Evolutionary conservation across 2,329 filamentous ascomycete genomes (phyloP).

Genomic region (Arachnomyces sp.): DNA sequence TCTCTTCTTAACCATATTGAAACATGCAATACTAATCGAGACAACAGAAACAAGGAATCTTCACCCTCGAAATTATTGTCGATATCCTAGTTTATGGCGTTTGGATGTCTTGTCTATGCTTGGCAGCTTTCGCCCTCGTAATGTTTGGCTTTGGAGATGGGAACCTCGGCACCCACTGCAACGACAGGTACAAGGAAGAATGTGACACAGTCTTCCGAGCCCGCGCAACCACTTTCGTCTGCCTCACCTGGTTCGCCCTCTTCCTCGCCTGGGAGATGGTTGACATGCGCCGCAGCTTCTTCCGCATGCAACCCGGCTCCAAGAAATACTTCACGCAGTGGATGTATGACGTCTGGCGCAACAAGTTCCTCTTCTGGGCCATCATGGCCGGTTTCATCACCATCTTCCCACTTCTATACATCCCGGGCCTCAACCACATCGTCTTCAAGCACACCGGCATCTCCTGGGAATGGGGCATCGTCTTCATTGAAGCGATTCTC

Average conservation of each 20-base stretch:
- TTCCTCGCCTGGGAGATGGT: slow-evolving; percentile 75
- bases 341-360: slow-evolving; percentile 60
- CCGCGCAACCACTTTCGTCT: slow-evolving; percentile 64
- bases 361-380: slow-evolving; percentile 63
- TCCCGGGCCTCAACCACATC: slow-evolving; percentile 56
- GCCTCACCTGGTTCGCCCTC: slow-evolving; percentile 66
- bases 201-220: slow-evolving; percentile 63
- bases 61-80: slow-evolving; percentile 66
- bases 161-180: slow-evolving; percentile 53
- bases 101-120: slow-evolving; percentile 65
- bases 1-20: neutral
- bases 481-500: slow-evolving; percentile 51
- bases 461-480: slow-evolving; percentile 61
- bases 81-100: slow-evolving; percentile 74
- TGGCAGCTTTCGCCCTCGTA: slow-evolving; percentile 55
- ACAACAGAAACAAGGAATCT: slow-evolving; percentile 53
- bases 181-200: slow-evolving; percentile 44
- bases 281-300: slow-evolving; percentile 63
- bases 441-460: slow-evolving; percentile 61
- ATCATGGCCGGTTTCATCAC: slow-evolving; percentile 50
- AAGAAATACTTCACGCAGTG: slow-evolving; percentile 57
- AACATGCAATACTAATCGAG: slow-evolving; percentile 7
- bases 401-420: slow-evolving; percentile 56
- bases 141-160: slow-evolving; percentile 55
- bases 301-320: slow-evolving; percentile 60